Evolutionary conservation across 1,139 yeast species (phyloP).

Genomic region (Debaryomyces robertsiae): DNA sequence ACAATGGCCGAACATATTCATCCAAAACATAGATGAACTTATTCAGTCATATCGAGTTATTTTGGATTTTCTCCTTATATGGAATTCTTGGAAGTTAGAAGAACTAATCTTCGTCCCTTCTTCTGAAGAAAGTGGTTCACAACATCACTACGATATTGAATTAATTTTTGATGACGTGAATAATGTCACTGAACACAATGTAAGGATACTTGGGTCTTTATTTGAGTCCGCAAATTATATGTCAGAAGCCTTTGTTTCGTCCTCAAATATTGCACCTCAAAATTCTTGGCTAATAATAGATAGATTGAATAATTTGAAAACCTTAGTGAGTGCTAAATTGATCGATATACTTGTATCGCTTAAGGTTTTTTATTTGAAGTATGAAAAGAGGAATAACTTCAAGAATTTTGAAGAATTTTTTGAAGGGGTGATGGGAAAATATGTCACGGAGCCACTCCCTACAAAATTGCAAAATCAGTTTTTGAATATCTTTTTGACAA

Average conservation of each 20-base stretch:
- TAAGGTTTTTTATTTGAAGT: slow-evolving; percentile 37
- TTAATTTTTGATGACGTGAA: slow-evolving; percentile 17
- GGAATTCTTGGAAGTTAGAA: slow-evolving; percentile 41
- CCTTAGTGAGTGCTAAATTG: slow-evolving; percentile 26
- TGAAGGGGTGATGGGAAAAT: slow-evolving; percentile 18
- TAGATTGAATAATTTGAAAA: slow-evolving; percentile 26
- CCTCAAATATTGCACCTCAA: slow-evolving; percentile 13
- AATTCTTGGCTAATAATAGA: slow-evolving; percentile 16
- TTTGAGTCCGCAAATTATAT: slow-evolving; percentile 11
- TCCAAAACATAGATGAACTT: slow-evolving; percentile 18
- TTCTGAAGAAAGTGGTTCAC: slow-evolving; percentile 17
- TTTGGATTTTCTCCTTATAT: slow-evolving; percentile 29
- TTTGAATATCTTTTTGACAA: slow-evolving; percentile 33
- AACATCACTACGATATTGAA: slow-evolving; percentile 23
- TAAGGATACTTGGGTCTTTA: slow-evolving; percentile 7
- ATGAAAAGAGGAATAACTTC: slow-evolving; percentile 26
- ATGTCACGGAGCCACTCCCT: slow-evolving; percentile 21
- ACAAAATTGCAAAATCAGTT: slow-evolving; percentile 27
- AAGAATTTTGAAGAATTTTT: slow-evolving; percentile 33
- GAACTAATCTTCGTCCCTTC: slow-evolving; percentile 25
- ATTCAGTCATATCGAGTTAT: slow-evolving; percentile 21
- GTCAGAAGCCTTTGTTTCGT: slow-evolving; percentile 16
- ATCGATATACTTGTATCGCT: slow-evolving; percentile 38
- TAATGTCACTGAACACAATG: slow-evolving; percentile 8
- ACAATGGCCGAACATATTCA: slow-evolving; percentile 26